Evolutionary conservation across 305 asterid genomes (phyloP), one percentile per base, ranked within the genome.

Genomic region (Fraxinus sp.): DNA sequence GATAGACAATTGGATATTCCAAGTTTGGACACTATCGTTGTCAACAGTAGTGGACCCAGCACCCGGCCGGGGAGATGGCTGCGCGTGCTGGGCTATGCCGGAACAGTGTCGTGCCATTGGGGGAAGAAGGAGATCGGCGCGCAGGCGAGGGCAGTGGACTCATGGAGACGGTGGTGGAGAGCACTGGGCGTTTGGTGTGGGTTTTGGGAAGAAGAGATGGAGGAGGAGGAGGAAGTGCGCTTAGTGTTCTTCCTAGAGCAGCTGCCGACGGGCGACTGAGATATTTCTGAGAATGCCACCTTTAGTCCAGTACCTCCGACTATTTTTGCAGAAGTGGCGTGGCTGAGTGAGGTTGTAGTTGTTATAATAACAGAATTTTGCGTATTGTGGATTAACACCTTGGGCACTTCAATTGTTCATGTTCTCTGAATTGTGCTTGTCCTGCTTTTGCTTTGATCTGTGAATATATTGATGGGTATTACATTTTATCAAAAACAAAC

Each of bases 281-380:
- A 92, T 92, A 88, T 92, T 93, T 0, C 97, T 80, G 44, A 92
- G 84, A 49, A 93, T 82, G 79, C 97, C 98, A 75, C 97, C 97
- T 82, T 93, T 92, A 2, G 98, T 93, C 98, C 97, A 92, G 83
- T 93, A 93, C 75, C 97, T 84, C 32, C 84, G 76, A 88, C 97
- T 91, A 82, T 83, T 90, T 88, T 91, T 92, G 90, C 98, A 93
- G 79, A 32, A 32, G 33, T 32, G 33, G 33, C 33, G 33, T 3
- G 33, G 33, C 91, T 93, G 97, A 66, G 97, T 90, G 83, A 93
- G 93, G 76, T 93, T 93, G 85, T 93, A 93, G 30, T 28, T 28
- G 86, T 92, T 93, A 89, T 91, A 93, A 80, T 93, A 93, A 30
- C 96, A 93, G 82, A 93, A 93, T 49, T 93, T 93, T 1, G 97